phyloP scores from a whole-genome alignment of 352 stramenopile genomes.

The Thraustotheca clavata region DNA sequence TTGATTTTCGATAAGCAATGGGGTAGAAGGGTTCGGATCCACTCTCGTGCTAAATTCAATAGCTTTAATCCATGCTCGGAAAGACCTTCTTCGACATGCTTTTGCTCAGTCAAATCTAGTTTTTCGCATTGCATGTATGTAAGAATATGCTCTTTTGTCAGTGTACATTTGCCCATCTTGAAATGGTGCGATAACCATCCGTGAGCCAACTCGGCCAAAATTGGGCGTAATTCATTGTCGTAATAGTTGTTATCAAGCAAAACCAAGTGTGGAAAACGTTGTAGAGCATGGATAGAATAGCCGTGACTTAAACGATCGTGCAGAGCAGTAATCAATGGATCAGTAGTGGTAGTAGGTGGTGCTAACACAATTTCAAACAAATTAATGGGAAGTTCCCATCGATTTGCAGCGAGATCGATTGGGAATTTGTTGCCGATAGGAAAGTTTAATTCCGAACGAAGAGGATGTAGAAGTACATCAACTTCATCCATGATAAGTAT shows the following conservation, averaged over 20 bases:
- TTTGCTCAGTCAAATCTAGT: constrained; percentile 54
- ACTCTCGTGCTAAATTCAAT: constrained; percentile 97
- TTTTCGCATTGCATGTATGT: constrained; percentile 61
- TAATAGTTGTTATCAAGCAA: constrained; percentile 97
- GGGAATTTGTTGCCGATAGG: constrained; percentile 89
- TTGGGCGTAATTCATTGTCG: constrained; percentile 84
- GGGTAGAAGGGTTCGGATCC: constrained; percentile 96
- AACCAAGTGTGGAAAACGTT: constrained; percentile 96
- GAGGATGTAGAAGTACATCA: constrained; percentile 84
- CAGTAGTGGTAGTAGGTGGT: constrained; percentile 13
- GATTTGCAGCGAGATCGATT: constrained; percentile 82
- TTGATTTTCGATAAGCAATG: constrained; percentile 99
- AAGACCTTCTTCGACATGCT: constrained; percentile 67
- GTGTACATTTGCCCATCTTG: constrained; percentile 91
- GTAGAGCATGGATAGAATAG: constrained; percentile 89
- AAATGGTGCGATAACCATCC: constrained; percentile 81
- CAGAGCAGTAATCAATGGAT: constrained; percentile 44
- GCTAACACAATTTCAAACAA: constrained; percentile 93
- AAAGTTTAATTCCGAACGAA: constrained; percentile 88
- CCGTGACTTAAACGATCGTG: constrained; percentile 88
- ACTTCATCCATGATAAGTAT: constrained; percentile 93
- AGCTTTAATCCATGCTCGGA: constrained; percentile 92
- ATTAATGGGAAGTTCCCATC: constrained; percentile 90
- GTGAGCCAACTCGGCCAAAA: constrained; percentile 86
- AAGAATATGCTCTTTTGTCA: constrained; percentile 62